Evolutionary conservation across 2,329 filamentous ascomycete species (phyloP).

Genomic region (Endocalyx cinctus): DNA sequence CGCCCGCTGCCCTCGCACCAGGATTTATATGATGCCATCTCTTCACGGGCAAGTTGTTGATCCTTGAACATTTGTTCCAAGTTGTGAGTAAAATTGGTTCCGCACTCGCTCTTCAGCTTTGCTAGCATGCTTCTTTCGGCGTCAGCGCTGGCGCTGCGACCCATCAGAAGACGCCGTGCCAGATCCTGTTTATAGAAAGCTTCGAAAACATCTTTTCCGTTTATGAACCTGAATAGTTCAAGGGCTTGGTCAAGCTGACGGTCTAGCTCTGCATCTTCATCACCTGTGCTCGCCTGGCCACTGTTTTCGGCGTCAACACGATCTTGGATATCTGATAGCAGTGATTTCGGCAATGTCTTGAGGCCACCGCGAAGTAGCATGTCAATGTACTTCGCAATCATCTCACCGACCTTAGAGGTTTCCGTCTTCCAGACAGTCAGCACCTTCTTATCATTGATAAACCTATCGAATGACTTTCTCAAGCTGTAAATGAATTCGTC

Average conservation of each 20-base stretch:
- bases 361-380: constrained; percentile 80
- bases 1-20: constrained; percentile 49
- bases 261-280: constrained; percentile 90
- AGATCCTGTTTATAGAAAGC: constrained; percentile 99
- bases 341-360: constrained; percentile 70
- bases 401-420: constrained; percentile 92
- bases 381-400: constrained; percentile 98
- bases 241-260: constrained; percentile 87
- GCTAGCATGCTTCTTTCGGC: constrained; percentile 94
- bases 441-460: constrained; percentile 86
- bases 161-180: constrained; percentile 83
- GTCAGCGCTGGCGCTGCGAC: constrained; percentile 86
- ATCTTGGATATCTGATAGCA: constrained; percentile 60
- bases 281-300: constrained; percentile 64
- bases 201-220: constrained; percentile 96
- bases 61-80: constrained; percentile 99
- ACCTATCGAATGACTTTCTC: constrained; percentile 78
- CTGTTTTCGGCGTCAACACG: constrained; percentile 53
- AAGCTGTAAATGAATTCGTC: constrained; percentile 73
- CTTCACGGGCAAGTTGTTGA: constrained; percentile 86
- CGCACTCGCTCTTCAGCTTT: constrained; percentile 88
- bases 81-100: constrained; percentile 91
- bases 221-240: constrained; percentile 92
- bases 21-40: constrained; percentile 83
- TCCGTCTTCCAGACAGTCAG: constrained; percentile 70